Evolutionary conservation across 768 basidiomycete species (phyloP), one percentile per base, ranked within the genome.

Genomic region (Mycena vitilis): DNA sequence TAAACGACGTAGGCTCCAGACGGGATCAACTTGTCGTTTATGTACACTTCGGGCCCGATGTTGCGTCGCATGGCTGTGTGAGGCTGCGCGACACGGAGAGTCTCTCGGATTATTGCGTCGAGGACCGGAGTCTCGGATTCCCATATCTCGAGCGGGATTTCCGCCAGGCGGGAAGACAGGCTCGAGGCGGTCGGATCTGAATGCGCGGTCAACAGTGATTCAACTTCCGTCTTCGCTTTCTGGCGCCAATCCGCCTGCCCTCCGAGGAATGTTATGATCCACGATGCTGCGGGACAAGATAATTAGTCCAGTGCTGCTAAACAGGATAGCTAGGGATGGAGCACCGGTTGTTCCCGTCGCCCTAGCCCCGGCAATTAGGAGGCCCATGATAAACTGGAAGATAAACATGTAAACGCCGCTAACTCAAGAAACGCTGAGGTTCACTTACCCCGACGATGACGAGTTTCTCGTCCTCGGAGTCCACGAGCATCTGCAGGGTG

Each of bases 41-140:
- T 89, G 73, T 88, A 84, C 42, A 88, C 78, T 65, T 91, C 89
- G 72, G 90, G 90, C 20, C 92, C 92, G 65, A 92, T 79, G 76
- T 94, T 93, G 67, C 90, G 87, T 75, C 93, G 87, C 91, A 93
- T 92, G 65, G 92, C 92, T 1, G 87, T 87, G 78, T 93, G 91
- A 49, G 92, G 91, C 81, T 93, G 91, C 12, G 92, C 91, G 54
- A 94, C 80, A 45, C 92, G 89, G 25, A 92, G 87, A 42, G 92
- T 93, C 79, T 94, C 92, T 71, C 87, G 86, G 74, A 94, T 89
- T 73, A 93, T 82, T 54, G 88, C 84, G 76, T 94, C 93, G 40
- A 93, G 83, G 63, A 91, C 82, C 20, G 92, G 92, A 36, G 88
- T 91, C 67, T 88, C 82, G 2, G 81, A 75, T 77, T 94, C 92